Percentiles rank a stretch among this genome's conserved stretches.
Conservation (phyloP, 176 grass and related monocot species). For the bread wheat (Triticum aestivum) region DNA sequence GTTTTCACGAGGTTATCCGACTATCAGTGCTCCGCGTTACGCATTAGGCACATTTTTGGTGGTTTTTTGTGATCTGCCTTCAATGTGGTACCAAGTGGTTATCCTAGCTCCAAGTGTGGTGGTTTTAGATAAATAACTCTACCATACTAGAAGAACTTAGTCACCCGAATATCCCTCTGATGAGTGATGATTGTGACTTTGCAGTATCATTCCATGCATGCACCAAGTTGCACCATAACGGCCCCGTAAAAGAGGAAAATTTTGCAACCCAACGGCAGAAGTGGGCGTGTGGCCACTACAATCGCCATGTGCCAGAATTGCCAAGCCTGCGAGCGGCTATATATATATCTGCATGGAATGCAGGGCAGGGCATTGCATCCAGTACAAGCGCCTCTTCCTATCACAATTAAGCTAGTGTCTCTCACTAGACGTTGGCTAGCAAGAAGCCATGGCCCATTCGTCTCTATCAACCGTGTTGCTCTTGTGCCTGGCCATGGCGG, state of each 20-base stretch:
- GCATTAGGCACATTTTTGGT: no score
- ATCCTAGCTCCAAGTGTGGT: no score
- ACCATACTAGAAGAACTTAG: not conserved
- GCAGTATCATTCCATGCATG: not conserved
- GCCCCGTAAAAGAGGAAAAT: not conserved
- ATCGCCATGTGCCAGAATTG: not conserved
- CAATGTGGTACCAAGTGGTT: no score
- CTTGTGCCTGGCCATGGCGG: slow-evolving; percentile 19
- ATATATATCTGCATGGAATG: slow-evolving; percentile 39
- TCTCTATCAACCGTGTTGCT: slow-evolving; percentile 5
- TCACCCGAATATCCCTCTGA: not conserved
- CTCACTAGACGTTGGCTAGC: no score
- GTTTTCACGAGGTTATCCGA: no score
- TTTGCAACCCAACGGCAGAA: not conserved
- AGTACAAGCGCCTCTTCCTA: not conserved
- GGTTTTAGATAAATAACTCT: not conserved
- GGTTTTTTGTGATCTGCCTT: no score
- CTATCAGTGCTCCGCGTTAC: no score
- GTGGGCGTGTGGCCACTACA: not conserved
- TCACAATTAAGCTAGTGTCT: not conserved
- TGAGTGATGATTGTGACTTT: slow-evolving; percentile 2
- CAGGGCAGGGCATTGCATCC: slow-evolving; percentile 14
- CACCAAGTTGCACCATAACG: not conserved
- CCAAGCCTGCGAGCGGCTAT: slow-evolving; percentile 11
- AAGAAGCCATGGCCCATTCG: slow-evolving; percentile 24